phyloP scores from a whole-genome alignment of 805 yeast genomes.

The Pichia nanzhaoensis region DNA sequence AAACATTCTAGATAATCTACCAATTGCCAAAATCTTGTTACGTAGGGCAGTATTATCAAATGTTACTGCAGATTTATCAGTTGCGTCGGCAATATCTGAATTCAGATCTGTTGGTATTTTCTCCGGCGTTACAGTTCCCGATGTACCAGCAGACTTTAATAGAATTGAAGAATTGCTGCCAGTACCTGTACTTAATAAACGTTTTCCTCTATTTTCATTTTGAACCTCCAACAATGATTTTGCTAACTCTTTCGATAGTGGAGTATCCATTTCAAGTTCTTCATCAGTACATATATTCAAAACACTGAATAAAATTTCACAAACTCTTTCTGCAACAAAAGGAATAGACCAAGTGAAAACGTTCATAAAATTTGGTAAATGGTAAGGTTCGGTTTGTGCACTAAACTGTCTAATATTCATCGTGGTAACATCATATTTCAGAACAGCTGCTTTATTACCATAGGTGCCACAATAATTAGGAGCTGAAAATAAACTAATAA shows the following conservation, averaged over 20 bases:
- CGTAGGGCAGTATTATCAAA: slow-evolving; percentile 45
- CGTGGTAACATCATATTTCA: slow-evolving; percentile 84
- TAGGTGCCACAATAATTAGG: slow-evolving; percentile 92
- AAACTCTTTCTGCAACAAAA: slow-evolving; percentile 92
- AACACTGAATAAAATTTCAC: slow-evolving; percentile 86
- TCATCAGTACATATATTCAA: slow-evolving; percentile 93
- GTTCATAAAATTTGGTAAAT: slow-evolving; percentile 96
- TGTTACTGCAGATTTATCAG: slow-evolving; percentile 12
- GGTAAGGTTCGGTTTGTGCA: slow-evolving; percentile 89
- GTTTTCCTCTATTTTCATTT: slow-evolving; percentile 1
- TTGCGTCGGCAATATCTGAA: slow-evolving; percentile 2
- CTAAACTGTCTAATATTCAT: slow-evolving; percentile 96
- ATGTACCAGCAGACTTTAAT: not conserved
- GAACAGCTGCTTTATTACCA: slow-evolving; percentile 90
- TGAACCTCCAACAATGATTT: slow-evolving; percentile 25
- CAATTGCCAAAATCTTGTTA: slow-evolving; percentile 90
- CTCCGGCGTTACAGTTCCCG: slow-evolving; percentile 1
- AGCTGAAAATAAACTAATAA: slow-evolving; percentile 88
- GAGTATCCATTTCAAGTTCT: slow-evolving; percentile 74
- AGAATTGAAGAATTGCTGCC: not conserved
- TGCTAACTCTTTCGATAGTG: slow-evolving; percentile 39
- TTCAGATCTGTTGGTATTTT: not conserved
- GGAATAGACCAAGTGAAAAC: slow-evolving; percentile 97
- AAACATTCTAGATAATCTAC: slow-evolving; percentile 93
- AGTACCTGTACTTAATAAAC: not conserved